phyloP scores from a whole-genome alignment of 805 yeast genomes.

The Alloascoidea africana region DNA sequence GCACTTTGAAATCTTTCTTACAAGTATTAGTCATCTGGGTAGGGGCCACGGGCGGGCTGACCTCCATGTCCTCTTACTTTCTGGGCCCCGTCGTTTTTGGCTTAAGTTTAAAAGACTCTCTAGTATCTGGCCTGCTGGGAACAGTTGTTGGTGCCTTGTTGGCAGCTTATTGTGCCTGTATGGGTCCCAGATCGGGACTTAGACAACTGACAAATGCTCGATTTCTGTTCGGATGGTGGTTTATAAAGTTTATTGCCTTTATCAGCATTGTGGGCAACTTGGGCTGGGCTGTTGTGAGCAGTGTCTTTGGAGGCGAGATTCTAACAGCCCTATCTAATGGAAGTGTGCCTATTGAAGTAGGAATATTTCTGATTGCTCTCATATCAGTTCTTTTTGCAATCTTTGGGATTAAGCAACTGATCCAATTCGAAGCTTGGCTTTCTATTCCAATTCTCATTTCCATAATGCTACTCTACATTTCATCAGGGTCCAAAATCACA shows the following conservation, averaged over 20 bases:
- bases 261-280: conserved; percentile 58
- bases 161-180: conserved; percentile 64
- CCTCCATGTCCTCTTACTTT: conserved; percentile 62
- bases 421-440: conserved; percentile 44
- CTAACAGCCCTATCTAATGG: conserved; percentile 43
- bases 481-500: conserved; percentile 32
- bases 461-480: conserved; percentile 44
- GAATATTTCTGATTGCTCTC: conserved; percentile 46
- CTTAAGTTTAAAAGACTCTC: conserved; percentile 41
- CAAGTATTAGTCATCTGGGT: conserved; percentile 54
- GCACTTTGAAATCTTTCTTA: conserved; percentile 9
- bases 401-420: conserved; percentile 54
- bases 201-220: conserved; percentile 71
- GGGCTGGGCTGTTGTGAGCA: conserved; percentile 46
- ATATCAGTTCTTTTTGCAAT: conserved; percentile 45
- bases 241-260: conserved; percentile 55
- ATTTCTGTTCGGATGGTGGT: conserved; percentile 61
- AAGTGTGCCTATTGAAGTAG: conserved; percentile 46
- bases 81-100: conserved; percentile 52
- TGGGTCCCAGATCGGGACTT: conserved; percentile 76
- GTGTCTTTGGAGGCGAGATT: conserved; percentile 69
- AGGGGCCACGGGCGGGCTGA: conserved; percentile 62
- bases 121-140: conserved; percentile 40
- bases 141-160: conserved; percentile 45
- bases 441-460: conserved; percentile 47